Base-by-base conservation (phyloP, 2,329 filamentous ascomycete species). In the Ophiostoma montium region DNA sequence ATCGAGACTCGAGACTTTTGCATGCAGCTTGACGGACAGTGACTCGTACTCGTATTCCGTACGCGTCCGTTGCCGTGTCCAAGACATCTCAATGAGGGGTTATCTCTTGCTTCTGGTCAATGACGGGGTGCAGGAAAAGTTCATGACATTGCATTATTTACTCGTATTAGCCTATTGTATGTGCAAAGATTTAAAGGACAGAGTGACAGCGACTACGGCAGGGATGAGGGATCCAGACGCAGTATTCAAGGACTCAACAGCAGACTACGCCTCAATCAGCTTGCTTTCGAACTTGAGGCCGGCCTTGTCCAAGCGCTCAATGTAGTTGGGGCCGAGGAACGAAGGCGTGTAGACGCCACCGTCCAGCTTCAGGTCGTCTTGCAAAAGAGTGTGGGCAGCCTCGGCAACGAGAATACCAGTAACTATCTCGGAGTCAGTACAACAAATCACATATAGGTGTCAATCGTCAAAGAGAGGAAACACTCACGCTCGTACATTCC, bases 281-380 rank as follows among this genome's bases (percentile, higher is more conserved):
- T 69, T 71, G 21, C 70, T 69, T 57, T 84, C 75, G 41, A 83
- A 69, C 59, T 75, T 75, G 58, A 88, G 74, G 2, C 82, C 83
- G 35, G 68, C 71, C 32, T 70, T 68, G 33, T 74, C 66, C 36
- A 86, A 58, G 13, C 80, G 70, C 58, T 86, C 76, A 52, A 87
- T 67, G 58, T 77, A 83, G 10, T 70, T 66, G 56, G 82, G 77
- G 1, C 84, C 84, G 2, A 89, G 65, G 48, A 76, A 83, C 0
- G 84, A 81, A 1, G 84, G 79, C 1, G 85, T 89, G 53, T 84
- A 76, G 21, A 86, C 66, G 3, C 84, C 84, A 16, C 84, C 84
- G 1, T 69, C 70, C 12, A 86, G 65, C 33, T 70, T 62, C 12
- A 76, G 65, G 13, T 79, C 71, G 35, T 83, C 80, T 51, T 82